Conservation (phyloP, 179 eudicot genomes). For the Corrigiola litoralis region DNA sequence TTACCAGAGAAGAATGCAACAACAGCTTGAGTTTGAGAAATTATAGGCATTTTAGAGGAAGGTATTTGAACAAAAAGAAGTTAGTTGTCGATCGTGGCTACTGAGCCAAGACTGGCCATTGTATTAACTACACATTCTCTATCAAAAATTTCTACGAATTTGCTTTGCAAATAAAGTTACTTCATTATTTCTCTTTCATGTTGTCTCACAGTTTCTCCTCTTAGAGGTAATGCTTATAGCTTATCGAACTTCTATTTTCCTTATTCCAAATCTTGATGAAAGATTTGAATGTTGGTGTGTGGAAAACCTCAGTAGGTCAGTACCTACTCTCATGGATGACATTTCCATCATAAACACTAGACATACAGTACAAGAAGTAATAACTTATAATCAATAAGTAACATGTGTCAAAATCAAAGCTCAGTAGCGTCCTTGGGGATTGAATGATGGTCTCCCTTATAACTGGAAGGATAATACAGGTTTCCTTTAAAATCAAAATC, state of each 20-base stretch:
- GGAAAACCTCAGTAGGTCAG: too few relatives aligned
- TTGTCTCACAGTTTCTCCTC: background rate
- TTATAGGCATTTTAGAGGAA: background rate
- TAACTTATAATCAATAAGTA: too few relatives aligned
- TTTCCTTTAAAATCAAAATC: too few relatives aligned
- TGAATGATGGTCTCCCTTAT: too few relatives aligned
- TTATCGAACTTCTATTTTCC: background rate
- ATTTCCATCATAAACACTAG: too few relatives aligned
- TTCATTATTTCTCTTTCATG: background rate
- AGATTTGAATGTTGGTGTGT: background rate
- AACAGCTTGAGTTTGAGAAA: conserved; percentile 2
- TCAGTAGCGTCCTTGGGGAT: too few relatives aligned
- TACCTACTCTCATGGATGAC: too few relatives aligned
- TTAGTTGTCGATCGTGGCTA: background rate
- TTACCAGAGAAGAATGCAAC: conserved; percentile 1
- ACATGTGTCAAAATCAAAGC: too few relatives aligned
- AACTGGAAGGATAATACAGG: too few relatives aligned
- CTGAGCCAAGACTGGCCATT: background rate
- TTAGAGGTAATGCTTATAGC: background rate
- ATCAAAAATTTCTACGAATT: background rate
- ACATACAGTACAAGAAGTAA: too few relatives aligned
- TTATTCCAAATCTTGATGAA: background rate
- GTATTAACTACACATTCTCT: background rate
- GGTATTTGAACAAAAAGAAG: background rate
- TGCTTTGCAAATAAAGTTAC: background rate